Percentiles rank a stretch among this genome's conserved stretches.
These are phyloP conservation scores for Chionographis japonica DNA, from an alignment of 106 monocot species.

Conservation along the genomic window DNA sequence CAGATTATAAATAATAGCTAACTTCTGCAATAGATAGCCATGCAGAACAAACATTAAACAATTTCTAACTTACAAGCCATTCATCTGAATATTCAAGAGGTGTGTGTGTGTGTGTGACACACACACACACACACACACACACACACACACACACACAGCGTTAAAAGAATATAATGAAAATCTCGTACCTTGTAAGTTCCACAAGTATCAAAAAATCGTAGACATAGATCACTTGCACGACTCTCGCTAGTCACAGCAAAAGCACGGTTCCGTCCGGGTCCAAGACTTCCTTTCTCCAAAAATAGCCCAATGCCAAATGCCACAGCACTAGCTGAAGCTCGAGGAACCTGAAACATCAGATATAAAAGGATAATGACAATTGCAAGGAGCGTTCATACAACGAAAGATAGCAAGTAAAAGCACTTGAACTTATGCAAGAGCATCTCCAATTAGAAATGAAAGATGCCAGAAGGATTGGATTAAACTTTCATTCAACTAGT, in stretches of 20 bases:
- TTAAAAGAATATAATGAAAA: background rate
- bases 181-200: slow-evolving; percentile 74
- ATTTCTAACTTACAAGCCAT: too few relatives aligned
- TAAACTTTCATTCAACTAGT: too few relatives aligned
- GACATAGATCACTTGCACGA: slow-evolving; percentile 81
- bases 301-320: slow-evolving; percentile 99
- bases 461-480: too few relatives aligned
- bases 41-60: too few relatives aligned
- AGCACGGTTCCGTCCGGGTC: slow-evolving; percentile 72
- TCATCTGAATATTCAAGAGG: too few relatives aligned
- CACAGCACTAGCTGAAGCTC: slow-evolving; percentile 94
- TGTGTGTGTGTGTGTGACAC: too few relatives aligned
- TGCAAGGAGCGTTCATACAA: background rate
- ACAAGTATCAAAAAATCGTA: slow-evolving; percentile 79
- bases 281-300: slow-evolving; percentile 83
- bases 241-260: slow-evolving; percentile 95
- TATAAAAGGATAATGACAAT: background rate
- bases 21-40: too few relatives aligned
- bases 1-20: too few relatives aligned
- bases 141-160: too few relatives aligned
- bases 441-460: too few relatives aligned
- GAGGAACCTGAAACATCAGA: slow-evolving; percentile 61
- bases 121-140: too few relatives aligned
- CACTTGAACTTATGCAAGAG: background rate
- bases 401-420: background rate